phyloP scores from a whole-genome alignment of 192 early-diverging fungal species.

The Umbelopsis vinacea region DNA sequence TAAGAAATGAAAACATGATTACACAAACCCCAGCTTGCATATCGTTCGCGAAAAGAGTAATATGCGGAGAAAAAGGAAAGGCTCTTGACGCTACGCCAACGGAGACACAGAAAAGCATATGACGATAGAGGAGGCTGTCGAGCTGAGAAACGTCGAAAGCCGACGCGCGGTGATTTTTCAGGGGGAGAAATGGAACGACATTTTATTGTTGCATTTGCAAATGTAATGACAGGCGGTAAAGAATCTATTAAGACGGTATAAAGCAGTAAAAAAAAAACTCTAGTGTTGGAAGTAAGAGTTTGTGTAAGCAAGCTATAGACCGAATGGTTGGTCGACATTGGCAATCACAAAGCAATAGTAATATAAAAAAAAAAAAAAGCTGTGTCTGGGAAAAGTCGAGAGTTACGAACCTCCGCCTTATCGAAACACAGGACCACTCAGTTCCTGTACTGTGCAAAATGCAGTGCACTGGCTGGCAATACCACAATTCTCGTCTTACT shows the following conservation, averaged over 20 bases:
- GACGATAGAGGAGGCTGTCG: background rate
- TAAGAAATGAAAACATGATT: background rate
- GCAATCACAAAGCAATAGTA: no score
- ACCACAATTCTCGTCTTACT: no score
- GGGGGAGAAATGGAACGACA: no score
- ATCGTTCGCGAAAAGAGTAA: background rate
- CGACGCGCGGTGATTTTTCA: background rate
- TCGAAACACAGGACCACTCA: background rate
- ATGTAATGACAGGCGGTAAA: no score
- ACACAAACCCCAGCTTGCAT: background rate
- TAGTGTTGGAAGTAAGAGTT: no score
- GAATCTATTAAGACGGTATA: no score
- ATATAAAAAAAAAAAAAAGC: background rate
- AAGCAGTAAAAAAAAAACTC: no score
- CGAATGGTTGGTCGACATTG: no score
- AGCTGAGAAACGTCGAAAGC: background rate
- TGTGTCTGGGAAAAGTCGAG: background rate
- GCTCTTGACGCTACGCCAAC: no score
- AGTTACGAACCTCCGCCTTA: background rate
- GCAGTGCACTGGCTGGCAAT: background rate
- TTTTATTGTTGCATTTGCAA: no score
- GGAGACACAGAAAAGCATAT: background rate
- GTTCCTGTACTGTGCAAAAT: no score
- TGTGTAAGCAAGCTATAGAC: no score
- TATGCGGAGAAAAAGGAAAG: slow-evolving; percentile 8